phyloP scores from a whole-genome alignment of 2,329 filamentous ascomycete species.

The Stylonectria norvegica region DNA sequence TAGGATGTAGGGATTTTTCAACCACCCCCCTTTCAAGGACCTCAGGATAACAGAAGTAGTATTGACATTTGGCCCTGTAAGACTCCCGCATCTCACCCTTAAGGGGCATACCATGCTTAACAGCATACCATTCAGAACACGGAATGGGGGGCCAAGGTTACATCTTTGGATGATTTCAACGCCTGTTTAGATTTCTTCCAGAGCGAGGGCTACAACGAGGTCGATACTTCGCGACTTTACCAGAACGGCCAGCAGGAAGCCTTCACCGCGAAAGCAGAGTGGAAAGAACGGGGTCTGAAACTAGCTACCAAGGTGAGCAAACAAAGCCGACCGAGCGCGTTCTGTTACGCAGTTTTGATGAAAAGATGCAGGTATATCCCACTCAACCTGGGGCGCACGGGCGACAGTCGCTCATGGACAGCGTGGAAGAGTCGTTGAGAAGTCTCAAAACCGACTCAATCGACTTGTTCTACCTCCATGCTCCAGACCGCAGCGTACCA shows the following conservation, averaged over 20 bases:
- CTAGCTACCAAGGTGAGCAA: conserved; percentile 73
- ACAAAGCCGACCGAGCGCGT: conserved; percentile 55
- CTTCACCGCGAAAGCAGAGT: conserved; percentile 70
- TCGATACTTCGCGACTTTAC: conserved; percentile 80
- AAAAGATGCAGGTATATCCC: conserved; percentile 48
- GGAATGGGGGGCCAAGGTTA: not conserved
- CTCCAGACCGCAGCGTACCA: conserved; percentile 58
- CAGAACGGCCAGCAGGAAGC: conserved; percentile 71
- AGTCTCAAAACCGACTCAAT: not conserved
- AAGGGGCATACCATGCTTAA: not conserved
- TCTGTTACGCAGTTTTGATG: not conserved
- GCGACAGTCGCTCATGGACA: not conserved
- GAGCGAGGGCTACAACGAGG: conserved; percentile 73
- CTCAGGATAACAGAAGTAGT: not conserved
- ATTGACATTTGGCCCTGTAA: conserved; percentile 69
- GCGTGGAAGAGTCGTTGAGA: not conserved
- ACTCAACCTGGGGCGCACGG: not conserved
- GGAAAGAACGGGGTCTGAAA: conserved; percentile 74
- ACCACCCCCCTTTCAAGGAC: not conserved
- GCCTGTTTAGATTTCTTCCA: conserved; percentile 78
- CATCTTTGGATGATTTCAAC: conserved; percentile 35
- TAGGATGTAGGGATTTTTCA: conserved; percentile 58
- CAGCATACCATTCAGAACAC: not conserved
- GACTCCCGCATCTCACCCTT: conserved; percentile 67
- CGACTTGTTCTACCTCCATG: conserved; percentile 31